Evolutionary conservation across 2,329 filamentous ascomycete species (phyloP).

Genomic region (Taxawa tesnikishii): DNA sequence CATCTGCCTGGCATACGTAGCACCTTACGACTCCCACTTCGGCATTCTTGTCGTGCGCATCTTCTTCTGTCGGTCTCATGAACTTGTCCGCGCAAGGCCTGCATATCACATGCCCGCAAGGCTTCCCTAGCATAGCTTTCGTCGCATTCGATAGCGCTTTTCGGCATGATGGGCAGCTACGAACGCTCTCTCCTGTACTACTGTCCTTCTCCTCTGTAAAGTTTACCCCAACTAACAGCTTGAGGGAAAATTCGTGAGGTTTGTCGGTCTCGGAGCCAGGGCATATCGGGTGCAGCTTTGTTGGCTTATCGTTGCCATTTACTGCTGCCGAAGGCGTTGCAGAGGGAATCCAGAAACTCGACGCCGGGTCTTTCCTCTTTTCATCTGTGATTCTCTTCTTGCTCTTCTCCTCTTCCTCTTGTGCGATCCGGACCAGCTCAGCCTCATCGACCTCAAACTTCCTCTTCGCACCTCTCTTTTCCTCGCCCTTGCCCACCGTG

Average conservation of each 20-base stretch:
- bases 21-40: slow-evolving; percentile 51
- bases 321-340: slow-evolving; percentile 47
- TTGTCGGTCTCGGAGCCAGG: slow-evolving; percentile 52
- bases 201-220: slow-evolving; percentile 61
- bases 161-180: slow-evolving; percentile 73
- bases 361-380: slow-evolving; percentile 58
- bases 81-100: slow-evolving; percentile 75
- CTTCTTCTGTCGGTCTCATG: slow-evolving; percentile 48
- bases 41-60: slow-evolving; percentile 44
- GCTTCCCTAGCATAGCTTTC: slow-evolving; percentile 70
- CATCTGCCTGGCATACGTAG: slow-evolving; percentile 74
- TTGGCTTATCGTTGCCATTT: slow-evolving; percentile 30
- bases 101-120: slow-evolving; percentile 87
- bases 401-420: slow-evolving; percentile 57
- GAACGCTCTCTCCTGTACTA: slow-evolving; percentile 17
- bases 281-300: slow-evolving; percentile 34
- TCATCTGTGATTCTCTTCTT: slow-evolving; percentile 50
- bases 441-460: slow-evolving; percentile 73
- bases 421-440: slow-evolving; percentile 58
- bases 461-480: slow-evolving; percentile 46
- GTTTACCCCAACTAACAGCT: slow-evolving; percentile 60
- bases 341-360: slow-evolving; percentile 88
- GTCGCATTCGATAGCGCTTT: slow-evolving; percentile 73
- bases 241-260: slow-evolving; percentile 65
- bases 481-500: slow-evolving; percentile 12